These are phyloP conservation scores for Colletotrichum sp. DNA, from an alignment of 2,329 filamentous ascomycete genomes.

Conservation along the genomic window DNA sequence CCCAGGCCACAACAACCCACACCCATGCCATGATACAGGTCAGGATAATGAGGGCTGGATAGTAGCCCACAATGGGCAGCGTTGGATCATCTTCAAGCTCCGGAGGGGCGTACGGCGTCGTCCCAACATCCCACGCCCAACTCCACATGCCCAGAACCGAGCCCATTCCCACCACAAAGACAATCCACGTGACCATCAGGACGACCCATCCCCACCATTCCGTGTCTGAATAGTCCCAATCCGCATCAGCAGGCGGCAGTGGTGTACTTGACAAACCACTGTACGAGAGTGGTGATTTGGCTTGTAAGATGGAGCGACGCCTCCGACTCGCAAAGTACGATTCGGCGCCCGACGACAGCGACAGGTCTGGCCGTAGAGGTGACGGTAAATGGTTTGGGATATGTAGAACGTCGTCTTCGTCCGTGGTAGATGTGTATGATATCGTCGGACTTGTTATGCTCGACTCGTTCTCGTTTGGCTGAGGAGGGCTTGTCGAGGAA, in stretches of 20 bases:
- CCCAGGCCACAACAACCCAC: slow-evolving; percentile 97
- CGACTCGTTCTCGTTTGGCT: slow-evolving; percentile 4
- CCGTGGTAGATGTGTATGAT: slow-evolving; percentile 73
- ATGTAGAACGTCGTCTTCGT: slow-evolving; percentile 80
- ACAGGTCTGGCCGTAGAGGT: slow-evolving; percentile 43
- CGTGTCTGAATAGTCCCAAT: slow-evolving; percentile 93
- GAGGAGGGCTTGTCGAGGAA: slow-evolving; percentile 25
- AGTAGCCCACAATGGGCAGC: slow-evolving; percentile 94
- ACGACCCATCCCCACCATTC: slow-evolving; percentile 99
- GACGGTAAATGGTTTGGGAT: slow-evolving; percentile 57
- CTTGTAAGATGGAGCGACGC: slow-evolving; percentile 54
- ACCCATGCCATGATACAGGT: slow-evolving; percentile 98
- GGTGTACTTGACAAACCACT: slow-evolving; percentile 55
- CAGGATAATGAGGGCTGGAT: slow-evolving; percentile 90
- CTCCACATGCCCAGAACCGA: slow-evolving; percentile 95
- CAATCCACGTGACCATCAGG: slow-evolving; percentile 87
- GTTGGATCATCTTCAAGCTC: slow-evolving; percentile 96
- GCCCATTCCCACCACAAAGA: slow-evolving; percentile 96
- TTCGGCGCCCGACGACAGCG: slow-evolving; percentile 63
- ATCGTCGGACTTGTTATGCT: slow-evolving; percentile 57
- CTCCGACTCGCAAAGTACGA: slow-evolving; percentile 62
- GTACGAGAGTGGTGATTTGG: slow-evolving; percentile 66
- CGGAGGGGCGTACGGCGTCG: slow-evolving; percentile 92
- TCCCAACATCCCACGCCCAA: slow-evolving; percentile 99
- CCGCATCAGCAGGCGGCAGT: slow-evolving; percentile 52